Evolutionary conservation across 768 basidiomycete species (phyloP).

Genomic region (Lactifluus echinatus): DNA sequence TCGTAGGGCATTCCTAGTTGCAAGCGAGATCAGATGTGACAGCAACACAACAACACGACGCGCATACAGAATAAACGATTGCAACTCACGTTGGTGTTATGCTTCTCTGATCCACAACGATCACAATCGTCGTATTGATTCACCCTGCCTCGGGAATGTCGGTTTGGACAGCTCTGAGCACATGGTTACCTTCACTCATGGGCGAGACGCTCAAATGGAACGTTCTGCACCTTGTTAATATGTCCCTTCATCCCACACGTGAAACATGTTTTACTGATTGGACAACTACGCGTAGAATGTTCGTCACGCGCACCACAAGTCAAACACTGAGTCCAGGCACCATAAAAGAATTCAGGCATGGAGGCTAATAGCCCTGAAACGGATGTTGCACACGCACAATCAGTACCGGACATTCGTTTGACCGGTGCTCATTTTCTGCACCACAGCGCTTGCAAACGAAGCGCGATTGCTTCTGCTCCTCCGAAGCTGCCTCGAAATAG

Average conservation of each 20-base stretch:
- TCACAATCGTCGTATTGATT: constrained; percentile 45
- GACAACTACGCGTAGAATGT: constrained; percentile 68
- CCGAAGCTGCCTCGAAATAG: constrained; percentile 50
- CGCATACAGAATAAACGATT: neutral
- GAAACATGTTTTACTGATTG: constrained; percentile 74
- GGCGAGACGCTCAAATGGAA: neutral
- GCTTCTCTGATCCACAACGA: constrained; percentile 56
- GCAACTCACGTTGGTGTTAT: constrained; percentile 52
- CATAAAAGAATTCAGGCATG: neutral
- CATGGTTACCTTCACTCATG: neutral
- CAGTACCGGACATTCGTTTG: constrained; percentile 56
- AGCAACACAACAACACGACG: neutral
- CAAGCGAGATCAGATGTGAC: neutral
- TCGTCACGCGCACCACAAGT: constrained; percentile 78
- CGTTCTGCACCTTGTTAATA: constrained; percentile 47
- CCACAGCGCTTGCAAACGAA: constrained; percentile 73
- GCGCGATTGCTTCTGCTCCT: constrained; percentile 35
- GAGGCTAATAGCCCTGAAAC: neutral
- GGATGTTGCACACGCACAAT: constrained; percentile 43
- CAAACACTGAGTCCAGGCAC: constrained; percentile 44
- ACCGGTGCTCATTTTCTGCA: constrained; percentile 61
- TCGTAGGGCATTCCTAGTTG: constrained; percentile 68
- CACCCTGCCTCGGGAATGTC: constrained; percentile 29
- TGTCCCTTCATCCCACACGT: constrained; percentile 81
- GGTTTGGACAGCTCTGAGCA: constrained; percentile 63